Evolutionary conservation across 2,329 filamentous ascomycete species (phyloP), one percentile per base, ranked within the genome.

Genomic region (Cyphellophora attinorum): DNA sequence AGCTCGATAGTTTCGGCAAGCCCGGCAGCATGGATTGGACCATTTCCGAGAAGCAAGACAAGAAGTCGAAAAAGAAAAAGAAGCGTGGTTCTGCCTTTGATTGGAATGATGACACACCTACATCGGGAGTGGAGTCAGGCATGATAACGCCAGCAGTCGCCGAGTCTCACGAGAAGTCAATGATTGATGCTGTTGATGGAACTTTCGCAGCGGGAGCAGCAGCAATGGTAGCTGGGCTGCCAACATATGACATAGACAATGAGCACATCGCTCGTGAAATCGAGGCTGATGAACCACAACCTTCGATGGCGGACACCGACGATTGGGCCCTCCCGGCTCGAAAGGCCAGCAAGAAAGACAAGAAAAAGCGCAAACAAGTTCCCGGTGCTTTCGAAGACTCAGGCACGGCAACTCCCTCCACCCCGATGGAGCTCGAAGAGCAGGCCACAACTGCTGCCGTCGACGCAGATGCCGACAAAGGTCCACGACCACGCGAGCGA

Each of bases 41-140:
- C n/a, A n/a, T n/a, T n/a, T n/a, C n/a, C n/a, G n/a, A n/a, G n/a
- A n/a, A n/a, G n/a, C n/a, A n/a, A 5, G 48, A 44, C 19, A 56
- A 56, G 39, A 61, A 60, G 41, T 50, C 54, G 1, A 39, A 41
- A 19, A 40, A 33, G 25, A 35, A 38, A 8, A 34, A 19, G 23
- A 42, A 34, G 35, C 16, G 15, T 34, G 21, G 21, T n/a, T 25
- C 21, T 25, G 21, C 21, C 21, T 25, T 25, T 28, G 8, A 3
- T 28, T 29, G 23, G 34, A 31, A 36, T 31, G 34, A 28, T 31
- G 29, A 31, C n/a, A 11, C n/a, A 31, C 16, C 6, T 16, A 31
- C 29, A 18, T 25, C 21, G 8, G 21, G 8, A 8, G 21, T 8
- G 8, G 21, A 8, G 8, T 25, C 21, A 8, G 21, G 21, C 21